These are phyloP conservation scores for Tylopilus sp. DNA, from an alignment of 1,284 basidiomycete genomes.

Conservation along the genomic window DNA sequence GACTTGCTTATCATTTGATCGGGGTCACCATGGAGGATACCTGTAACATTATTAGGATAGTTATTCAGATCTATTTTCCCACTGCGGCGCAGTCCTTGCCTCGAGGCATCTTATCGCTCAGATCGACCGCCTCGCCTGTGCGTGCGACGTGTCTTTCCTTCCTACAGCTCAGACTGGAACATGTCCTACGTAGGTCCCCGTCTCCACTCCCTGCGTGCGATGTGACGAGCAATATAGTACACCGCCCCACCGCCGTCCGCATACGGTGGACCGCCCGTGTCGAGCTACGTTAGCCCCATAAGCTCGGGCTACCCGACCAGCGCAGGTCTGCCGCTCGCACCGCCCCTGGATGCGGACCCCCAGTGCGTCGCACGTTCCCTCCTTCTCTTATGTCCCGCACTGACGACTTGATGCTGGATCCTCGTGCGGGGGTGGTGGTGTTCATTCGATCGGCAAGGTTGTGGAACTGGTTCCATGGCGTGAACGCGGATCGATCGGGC, in stretches of 20 bases:
- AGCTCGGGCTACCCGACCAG: slow-evolving; percentile 38
- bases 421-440: background rate
- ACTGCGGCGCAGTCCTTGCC: background rate
- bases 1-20: slow-evolving; percentile 5
- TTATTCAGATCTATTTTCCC: slow-evolving; percentile 15
- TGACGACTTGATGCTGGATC: background rate
- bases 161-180: background rate
- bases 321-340: slow-evolving; percentile 35
- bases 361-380: slow-evolving; percentile 41
- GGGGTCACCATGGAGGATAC: slow-evolving; percentile 27
- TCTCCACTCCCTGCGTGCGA: background rate
- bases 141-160: background rate
- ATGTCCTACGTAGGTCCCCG: slow-evolving; percentile 27
- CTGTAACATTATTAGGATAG: slow-evolving; percentile 35
- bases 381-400: background rate
- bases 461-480: slow-evolving; percentile 69
- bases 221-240: slow-evolving; percentile 16
- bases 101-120: background rate
- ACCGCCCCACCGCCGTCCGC: slow-evolving; percentile 21
- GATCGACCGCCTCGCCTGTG: slow-evolving; percentile 8
- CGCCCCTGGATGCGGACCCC: slow-evolving; percentile 66
- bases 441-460: slow-evolving; percentile 26
- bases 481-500: slow-evolving; percentile 68
- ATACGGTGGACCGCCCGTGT: slow-evolving; percentile 4
- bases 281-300: slow-evolving; percentile 6